A percentile compares a stretch with the other conserved stretches of the same genome.
Conservation (phyloP, 192 early-diverging fungal genomes). For the Backusella macrospora region DNA sequence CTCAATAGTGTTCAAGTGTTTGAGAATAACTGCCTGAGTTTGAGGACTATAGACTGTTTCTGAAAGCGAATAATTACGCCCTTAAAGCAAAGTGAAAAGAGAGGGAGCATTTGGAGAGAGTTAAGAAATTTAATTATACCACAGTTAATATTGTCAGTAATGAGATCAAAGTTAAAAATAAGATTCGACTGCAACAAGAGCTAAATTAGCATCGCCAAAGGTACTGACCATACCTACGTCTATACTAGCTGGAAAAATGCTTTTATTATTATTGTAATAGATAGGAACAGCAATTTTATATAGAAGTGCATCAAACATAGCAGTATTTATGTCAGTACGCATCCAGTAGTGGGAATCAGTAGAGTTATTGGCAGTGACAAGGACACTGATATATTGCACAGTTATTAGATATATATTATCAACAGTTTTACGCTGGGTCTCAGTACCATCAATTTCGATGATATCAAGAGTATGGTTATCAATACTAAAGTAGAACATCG, state of each 20-base stretch:
- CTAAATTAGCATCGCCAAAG: conserved; percentile 61
- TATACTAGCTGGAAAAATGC: conserved; percentile 24
- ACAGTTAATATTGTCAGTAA: conserved; percentile 75
- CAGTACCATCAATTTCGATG: conserved; percentile 74
- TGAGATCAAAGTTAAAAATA: conserved; percentile 67
- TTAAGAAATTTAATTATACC: conserved; percentile 76
- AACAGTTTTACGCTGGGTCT: conserved; percentile 58
- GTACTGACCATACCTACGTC: conserved; percentile 45
- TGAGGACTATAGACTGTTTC: conserved; percentile 65
- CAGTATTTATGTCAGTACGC: conserved; percentile 74
- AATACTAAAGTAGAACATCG: conserved; percentile 66
- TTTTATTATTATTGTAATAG: conserved; percentile 48
- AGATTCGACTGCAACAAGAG: conserved; percentile 51
- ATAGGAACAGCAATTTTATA: conserved; percentile 60
- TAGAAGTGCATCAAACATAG: conserved; percentile 74
- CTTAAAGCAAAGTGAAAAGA: conserved; percentile 63
- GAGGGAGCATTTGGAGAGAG: conserved; percentile 67
- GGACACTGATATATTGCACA: conserved; percentile 80
- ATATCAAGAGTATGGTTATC: conserved; percentile 68
- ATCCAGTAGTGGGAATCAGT: conserved; percentile 68
- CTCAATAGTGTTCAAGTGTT: conserved; percentile 67
- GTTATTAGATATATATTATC: conserved; percentile 61
- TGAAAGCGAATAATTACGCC: conserved; percentile 53
- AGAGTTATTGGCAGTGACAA: conserved; percentile 73
- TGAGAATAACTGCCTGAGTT: conserved; percentile 61